Base-by-base conservation (phyloP, 1,139 yeast species). In the Debaryomyces coudertii region DNA sequence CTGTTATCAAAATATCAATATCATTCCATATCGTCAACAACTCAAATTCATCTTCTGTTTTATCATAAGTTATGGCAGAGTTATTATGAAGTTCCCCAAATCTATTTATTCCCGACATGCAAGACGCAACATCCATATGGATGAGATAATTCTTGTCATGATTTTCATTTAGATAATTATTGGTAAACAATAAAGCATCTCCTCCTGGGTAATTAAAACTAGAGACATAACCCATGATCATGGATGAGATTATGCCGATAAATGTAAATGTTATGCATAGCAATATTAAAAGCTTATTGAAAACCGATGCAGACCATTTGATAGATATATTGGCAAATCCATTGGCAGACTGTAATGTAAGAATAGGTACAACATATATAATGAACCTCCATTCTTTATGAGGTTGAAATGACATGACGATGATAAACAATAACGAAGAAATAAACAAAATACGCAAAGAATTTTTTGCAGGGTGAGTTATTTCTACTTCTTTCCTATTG, bases 361-460 rank as follows among this genome's bases (percentile, higher is more conserved):
- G 63, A 0, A 87, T 71, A 2, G 98, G 97, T 8, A 85, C 68
- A 0, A 83, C 71, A 60, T 92, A 93, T 12, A 86, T 69, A 43
- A 93, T 82, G 56, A 92, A 93, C 55, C 98, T 78, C 96, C 96
- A 90, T 69, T 93, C 98, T 63, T 92, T 93, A 57, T 92, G 98
- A 1, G 95, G 93, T 62, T 87, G 95, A 46, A 85, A 63, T 0
- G 97, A 90, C 77, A 90, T 77, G 2, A 80, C 61, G 2, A 71
- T 54, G 25, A 90, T 75, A 60, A 71, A 92, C 8, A 80, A 44
- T 2, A 83, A 31, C 0, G 87, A 68, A 0, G 90, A 70, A 4
- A 63, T 40, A 30, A 59, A 62, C 37, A 74, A 57, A 24, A 71
- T 61, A 31, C 71, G 59, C 39, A 75, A 57, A 1, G 77, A 65